Evolutionary conservation across 2,329 filamentous ascomycete species (phyloP), one percentile per base, ranked within the genome.

Genomic region (Botryosphaeria agaves): DNA sequence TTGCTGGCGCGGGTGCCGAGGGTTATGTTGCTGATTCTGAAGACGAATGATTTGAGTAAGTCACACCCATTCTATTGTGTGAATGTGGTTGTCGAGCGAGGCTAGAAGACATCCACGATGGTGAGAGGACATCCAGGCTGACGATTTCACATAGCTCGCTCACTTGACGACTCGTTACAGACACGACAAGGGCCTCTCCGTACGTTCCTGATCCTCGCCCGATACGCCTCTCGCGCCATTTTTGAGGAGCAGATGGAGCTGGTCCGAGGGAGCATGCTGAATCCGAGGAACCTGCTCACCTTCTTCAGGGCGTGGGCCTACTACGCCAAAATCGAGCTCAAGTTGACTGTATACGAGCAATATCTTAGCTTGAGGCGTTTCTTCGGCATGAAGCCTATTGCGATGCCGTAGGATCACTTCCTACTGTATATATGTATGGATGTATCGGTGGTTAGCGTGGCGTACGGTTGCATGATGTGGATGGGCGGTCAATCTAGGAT

Each of bases 1-100:
- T 62, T 98, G 40, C 69, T 98, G 4, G 82, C 83, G 28, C 72
- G 82, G 43, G 85, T 98, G 5, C 89, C 89, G 1, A 66, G 84
- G 26, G 82, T 98, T 39, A 93, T 98, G 32, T 65, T 98, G 8
- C 63, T 98, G 17, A 95, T 98, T 41, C 66, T 98, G 37, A 98
- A 98, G 59, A 98, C 89, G 2, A 98, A 98, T 51, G 89, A 98
- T 55, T 61, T 98, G 23, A 98, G 63, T 69, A 55, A 47, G 63
- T 55, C 21, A 7, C 26, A 9, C 11, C 18, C 29, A 5, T 18
- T 23, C 21, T 5, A 5, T 17, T 25, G 19, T 21, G 7, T 21
- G 11, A 23, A 4, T 7, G 12, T 7, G 21, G 21, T 23, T 7
- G 9, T 4, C 7, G 3, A 21, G 8, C n/a, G 11, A 3, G n/a